A percentile compares a stretch with the other conserved stretches of the same genome.
Evolutionary conservation across 176 grass and related monocot genomes (phyloP).

Genomic region (Chloris gayana): DNA sequence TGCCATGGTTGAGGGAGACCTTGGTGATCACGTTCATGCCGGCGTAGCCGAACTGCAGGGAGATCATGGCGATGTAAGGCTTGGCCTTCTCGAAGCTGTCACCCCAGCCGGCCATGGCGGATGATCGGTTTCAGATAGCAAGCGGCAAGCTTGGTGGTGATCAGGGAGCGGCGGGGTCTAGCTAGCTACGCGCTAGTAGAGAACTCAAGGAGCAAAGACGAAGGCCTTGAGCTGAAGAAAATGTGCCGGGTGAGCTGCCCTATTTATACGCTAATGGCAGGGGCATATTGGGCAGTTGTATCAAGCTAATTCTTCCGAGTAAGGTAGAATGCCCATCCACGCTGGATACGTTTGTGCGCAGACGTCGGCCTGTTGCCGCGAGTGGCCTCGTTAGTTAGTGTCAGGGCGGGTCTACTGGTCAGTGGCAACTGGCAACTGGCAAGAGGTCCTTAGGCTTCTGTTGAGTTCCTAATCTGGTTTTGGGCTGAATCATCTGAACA

Average conservation of each 20-base stretch:
- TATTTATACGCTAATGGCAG: conserved; percentile 34
- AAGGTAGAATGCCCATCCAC: conserved; percentile 12
- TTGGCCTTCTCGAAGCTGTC: conserved; percentile 68
- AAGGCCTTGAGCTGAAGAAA: conserved; percentile 53
- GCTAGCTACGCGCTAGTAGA: background rate
- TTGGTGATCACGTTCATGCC: conserved; percentile 98
- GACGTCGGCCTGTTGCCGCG: conserved; percentile 33
- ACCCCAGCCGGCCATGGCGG: conserved; percentile 50
- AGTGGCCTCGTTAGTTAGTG: conserved; percentile 31
- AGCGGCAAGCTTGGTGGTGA: conserved; percentile 13
- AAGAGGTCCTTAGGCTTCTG: background rate
- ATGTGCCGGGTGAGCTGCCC: conserved; percentile 1
- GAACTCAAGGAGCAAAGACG: conserved; percentile 55
- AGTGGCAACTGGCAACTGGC: too few relatives aligned
- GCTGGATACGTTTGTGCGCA: conserved; percentile 26
- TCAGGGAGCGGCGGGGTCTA: background rate
- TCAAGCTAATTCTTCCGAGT: background rate
- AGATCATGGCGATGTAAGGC: conserved; percentile 93
- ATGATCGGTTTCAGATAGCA: background rate
- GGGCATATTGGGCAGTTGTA: conserved; percentile 2
- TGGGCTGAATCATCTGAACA: conserved; percentile 15
- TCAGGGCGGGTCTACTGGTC: conserved; percentile 15
- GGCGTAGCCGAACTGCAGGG: conserved; percentile 89
- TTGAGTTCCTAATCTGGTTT: conserved; percentile 11
- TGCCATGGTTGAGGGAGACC: conserved; percentile 86